A percentile compares a stretch with the other conserved stretches of the same genome.
Evolutionary conservation across 2,329 filamentous ascomycete genomes (phyloP).

Genomic region (Pseudopithomyces chartarum): DNA sequence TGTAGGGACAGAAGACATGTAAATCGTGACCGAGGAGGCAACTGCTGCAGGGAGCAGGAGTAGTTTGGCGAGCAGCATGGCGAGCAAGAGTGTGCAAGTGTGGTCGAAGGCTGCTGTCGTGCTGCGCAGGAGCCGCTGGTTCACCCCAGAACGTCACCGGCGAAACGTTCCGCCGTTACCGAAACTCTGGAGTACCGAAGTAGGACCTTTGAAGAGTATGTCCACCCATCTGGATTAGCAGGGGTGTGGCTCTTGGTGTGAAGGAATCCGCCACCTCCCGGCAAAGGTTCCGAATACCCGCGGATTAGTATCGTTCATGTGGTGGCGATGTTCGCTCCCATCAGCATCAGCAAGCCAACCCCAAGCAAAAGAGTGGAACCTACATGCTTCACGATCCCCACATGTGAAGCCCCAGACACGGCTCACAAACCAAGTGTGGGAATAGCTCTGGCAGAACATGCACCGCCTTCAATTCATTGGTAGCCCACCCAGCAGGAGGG

Average conservation of each 20-base stretch:
- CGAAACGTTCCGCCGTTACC: not conserved
- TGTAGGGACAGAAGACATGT: slow-evolving; percentile 78
- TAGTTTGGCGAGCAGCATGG: slow-evolving; percentile 44
- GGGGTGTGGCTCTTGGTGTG: not conserved
- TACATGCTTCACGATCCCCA: slow-evolving; percentile 35
- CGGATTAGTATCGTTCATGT: slow-evolving; percentile 11
- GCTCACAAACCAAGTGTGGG: not conserved
- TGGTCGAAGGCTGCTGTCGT: not conserved
- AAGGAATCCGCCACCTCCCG: not conserved
- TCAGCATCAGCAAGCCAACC: slow-evolving; percentile 19
- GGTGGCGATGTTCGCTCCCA: slow-evolving; percentile 24
- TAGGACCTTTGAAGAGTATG: no score
- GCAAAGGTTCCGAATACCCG: not conserved
- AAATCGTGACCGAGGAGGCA: slow-evolving; percentile 45
- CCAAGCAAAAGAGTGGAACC: slow-evolving; percentile 35
- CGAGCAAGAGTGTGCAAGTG: slow-evolving; percentile 14
- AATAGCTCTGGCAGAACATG: slow-evolving; percentile 5
- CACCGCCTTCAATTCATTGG: slow-evolving; percentile 8
- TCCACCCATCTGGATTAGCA: not conserved
- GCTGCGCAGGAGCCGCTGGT: not conserved
- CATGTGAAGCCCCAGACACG: slow-evolving; percentile 9
- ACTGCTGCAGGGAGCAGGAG: slow-evolving; percentile 45
- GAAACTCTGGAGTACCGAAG: not conserved
- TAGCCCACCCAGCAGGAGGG: slow-evolving; percentile 7
- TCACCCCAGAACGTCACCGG: not conserved